phyloP scores from a whole-genome alignment of 2,329 filamentous ascomycete genomes.

The Spiromastix sp. region DNA sequence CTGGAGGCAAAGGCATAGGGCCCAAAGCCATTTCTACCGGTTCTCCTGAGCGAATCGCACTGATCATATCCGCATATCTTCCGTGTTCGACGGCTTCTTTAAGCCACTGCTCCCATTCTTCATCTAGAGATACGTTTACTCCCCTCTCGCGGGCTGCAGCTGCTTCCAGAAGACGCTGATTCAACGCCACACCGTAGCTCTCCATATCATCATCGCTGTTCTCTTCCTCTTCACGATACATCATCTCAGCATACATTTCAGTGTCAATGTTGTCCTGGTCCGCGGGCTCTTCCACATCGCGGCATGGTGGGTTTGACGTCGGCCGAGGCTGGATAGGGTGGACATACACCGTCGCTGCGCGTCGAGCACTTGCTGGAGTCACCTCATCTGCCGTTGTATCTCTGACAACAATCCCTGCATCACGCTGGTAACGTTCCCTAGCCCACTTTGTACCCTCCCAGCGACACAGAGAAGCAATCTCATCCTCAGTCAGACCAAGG shows the following conservation, averaged over 20 bases:
- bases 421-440: conserved; percentile 37
- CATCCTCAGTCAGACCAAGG: conserved; percentile 46
- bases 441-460: conserved; percentile 45
- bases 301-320: conserved; percentile 2
- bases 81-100: conserved; percentile 46
- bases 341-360: conserved; percentile 21
- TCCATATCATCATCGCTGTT: conserved; percentile 37
- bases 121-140: conserved; percentile 33
- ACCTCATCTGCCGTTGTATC: conserved; percentile 54
- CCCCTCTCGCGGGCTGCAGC: conserved; percentile 43
- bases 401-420: conserved; percentile 48
- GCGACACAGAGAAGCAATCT: conserved; percentile 52
- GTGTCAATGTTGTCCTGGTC: neutral
- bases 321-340: conserved; percentile 19
- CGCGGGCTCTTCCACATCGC: neutral
- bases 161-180: conserved; percentile 42
- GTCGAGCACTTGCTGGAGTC: conserved; percentile 36
- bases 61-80: conserved; percentile 29
- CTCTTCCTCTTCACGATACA: conserved; percentile 21
- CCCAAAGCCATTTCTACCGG: conserved; percentile 18
- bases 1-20: conserved; percentile 11
- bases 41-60: conserved; percentile 28
- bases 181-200: conserved; percentile 42
- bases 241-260: neutral
- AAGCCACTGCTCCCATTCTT: conserved; percentile 48